Percentiles rank a stretch among this genome's conserved stretches.
Conservation (phyloP, 139 green algal genomes). For the Tetraselmis striata region DNA sequence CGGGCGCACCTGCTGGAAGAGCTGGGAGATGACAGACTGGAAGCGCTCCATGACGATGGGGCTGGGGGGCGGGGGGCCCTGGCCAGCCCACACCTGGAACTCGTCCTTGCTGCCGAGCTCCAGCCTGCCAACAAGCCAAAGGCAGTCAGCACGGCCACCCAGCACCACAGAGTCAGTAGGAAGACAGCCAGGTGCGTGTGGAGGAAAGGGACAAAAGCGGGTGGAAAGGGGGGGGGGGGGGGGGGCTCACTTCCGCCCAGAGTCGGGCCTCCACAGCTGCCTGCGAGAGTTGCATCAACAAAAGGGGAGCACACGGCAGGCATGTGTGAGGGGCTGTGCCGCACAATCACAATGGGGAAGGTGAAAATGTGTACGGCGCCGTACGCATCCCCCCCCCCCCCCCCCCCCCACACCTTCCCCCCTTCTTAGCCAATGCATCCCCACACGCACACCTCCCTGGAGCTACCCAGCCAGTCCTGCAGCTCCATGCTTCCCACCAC, state of each 20-base stretch:
- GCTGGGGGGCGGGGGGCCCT: conserved; percentile 70
- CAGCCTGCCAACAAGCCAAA: conserved; percentile 8
- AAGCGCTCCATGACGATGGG: conserved; percentile 94
- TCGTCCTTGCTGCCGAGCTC: conserved; percentile 5
- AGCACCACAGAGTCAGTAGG: not conserved
- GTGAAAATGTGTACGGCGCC: no score
- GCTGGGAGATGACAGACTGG: conserved; percentile 90
- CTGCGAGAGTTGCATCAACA: no score
- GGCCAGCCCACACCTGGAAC: conserved; percentile 29
- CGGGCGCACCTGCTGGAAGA: conserved; percentile 98
- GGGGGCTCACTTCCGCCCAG: not conserved
- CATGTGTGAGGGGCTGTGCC: no score
- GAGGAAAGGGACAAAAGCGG: not conserved
- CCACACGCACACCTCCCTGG: not conserved
- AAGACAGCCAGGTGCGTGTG: not conserved
- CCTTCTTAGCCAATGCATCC: not conserved
- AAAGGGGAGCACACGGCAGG: no score
- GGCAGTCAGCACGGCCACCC: not conserved
- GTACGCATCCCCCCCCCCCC: no score
- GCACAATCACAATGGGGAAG: not conserved
- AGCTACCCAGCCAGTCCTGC: not conserved
- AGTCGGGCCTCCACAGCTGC: not conserved
- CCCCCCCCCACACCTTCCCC: no score
- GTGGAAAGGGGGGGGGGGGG: not conserved
- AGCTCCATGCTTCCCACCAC: no score